These are phyloP conservation scores for Taphrina wiesneri DNA, from an alignment of 1,139 yeast genomes.

Conservation along the genomic window DNA sequence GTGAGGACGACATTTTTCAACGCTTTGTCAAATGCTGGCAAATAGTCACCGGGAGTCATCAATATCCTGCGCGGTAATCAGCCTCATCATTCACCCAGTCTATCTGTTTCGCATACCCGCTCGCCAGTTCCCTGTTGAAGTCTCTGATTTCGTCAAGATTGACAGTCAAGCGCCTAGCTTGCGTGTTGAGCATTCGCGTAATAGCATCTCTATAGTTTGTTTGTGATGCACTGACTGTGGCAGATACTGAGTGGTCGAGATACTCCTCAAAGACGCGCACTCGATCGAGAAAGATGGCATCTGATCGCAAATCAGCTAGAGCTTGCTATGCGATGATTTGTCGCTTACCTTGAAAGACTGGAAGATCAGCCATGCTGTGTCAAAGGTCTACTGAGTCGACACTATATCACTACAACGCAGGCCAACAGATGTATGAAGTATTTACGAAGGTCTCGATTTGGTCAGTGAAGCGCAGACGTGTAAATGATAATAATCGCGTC, in stretches of 20 bases:
- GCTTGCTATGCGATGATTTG: not conserved
- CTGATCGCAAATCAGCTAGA: conserved; percentile 38
- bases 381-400: not conserved
- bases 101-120: conserved; percentile 52
- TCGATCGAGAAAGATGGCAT: conserved; percentile 61
- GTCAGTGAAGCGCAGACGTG: not conserved
- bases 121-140: conserved; percentile 77
- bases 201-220: conserved; percentile 70
- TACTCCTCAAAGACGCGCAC: conserved; percentile 88
- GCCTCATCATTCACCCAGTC: too few species aligned
- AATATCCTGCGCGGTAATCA: conserved; percentile 48
- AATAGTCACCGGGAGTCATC: conserved; percentile 73
- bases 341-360: conserved; percentile 25
- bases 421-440: not conserved
- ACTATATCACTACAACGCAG: not conserved
- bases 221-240: conserved; percentile 48
- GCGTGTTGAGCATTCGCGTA: conserved; percentile 66
- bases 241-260: conserved; percentile 51
- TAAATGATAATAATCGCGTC: conserved; percentile 5
- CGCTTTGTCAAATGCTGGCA: conserved; percentile 90
- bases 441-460: not conserved
- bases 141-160: conserved; percentile 86
- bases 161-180: conserved; percentile 67
- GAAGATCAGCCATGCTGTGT: conserved; percentile 25
- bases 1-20: conserved; percentile 72